These are phyloP conservation scores for Urtica urens DNA, from an alignment of 306 rosid genomes.

Conservation along the genomic window DNA sequence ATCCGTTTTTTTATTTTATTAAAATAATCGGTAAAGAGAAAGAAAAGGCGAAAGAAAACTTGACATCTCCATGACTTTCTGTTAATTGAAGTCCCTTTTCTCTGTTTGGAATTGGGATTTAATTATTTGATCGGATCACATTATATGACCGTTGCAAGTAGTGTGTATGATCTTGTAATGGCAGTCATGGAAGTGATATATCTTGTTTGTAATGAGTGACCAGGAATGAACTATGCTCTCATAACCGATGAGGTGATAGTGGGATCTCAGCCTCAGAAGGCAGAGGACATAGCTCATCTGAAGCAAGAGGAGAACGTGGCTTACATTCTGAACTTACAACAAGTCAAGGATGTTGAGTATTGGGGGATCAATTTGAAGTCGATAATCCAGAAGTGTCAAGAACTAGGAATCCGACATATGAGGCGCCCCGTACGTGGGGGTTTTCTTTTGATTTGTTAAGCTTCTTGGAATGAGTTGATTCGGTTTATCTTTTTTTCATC, in stretches of 20 bases:
- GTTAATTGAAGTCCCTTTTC: too few relatives aligned
- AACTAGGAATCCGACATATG: constrained; percentile 60
- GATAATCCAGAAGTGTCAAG: constrained; percentile 38
- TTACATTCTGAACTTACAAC: constrained; percentile 85
- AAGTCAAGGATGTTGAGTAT: constrained; percentile 72
- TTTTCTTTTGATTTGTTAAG: not conserved
- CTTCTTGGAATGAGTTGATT: not conserved
- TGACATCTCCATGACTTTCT: too few relatives aligned
- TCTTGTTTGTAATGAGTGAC: constrained; percentile 13
- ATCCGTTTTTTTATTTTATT: too few relatives aligned
- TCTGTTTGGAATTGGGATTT: too few relatives aligned
- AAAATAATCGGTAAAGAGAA: too few relatives aligned
- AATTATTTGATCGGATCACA: too few relatives aligned
- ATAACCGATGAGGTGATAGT: constrained; percentile 70
- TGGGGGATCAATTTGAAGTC: constrained; percentile 74
- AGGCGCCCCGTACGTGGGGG: constrained; percentile 62
- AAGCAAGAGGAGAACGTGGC: constrained; percentile 67
- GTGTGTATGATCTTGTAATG: too few relatives aligned
- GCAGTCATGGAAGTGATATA: too few relatives aligned
- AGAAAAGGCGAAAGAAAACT: too few relatives aligned
- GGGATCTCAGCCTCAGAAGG: constrained; percentile 95
- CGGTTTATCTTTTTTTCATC: not conserved
- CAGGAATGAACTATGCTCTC: constrained; percentile 86
- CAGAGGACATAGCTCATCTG: constrained; percentile 67
- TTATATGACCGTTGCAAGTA: too few relatives aligned